These are phyloP conservation scores for Pseudonectria foliicola DNA, from an alignment of 2,329 filamentous ascomycete species.

Conservation along the genomic window DNA sequence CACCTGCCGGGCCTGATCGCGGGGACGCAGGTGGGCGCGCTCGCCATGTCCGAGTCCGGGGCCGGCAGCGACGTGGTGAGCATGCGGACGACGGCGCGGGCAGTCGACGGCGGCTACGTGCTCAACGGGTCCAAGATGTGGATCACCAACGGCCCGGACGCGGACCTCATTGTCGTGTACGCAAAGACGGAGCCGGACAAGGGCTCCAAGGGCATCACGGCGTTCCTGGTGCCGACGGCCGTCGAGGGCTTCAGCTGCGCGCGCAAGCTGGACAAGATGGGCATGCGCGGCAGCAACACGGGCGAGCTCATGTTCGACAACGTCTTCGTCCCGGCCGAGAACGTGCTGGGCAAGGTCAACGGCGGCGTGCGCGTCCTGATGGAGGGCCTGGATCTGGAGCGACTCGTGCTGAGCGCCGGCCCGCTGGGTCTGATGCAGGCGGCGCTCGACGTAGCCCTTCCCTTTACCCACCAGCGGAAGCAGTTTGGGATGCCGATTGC, in stretches of 20 bases:
- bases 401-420: slow-evolving; percentile 83
- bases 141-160: slow-evolving; percentile 97
- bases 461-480: slow-evolving; percentile 80
- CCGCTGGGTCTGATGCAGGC: slow-evolving; percentile 94
- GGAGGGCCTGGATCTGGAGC: slow-evolving; percentile 91
- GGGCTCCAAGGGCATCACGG: slow-evolving; percentile 86
- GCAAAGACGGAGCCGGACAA: slow-evolving; percentile 81
- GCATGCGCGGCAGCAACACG: slow-evolving; percentile 95
- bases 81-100: slow-evolving; percentile 81
- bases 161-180: slow-evolving; percentile 91
- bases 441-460: slow-evolving; percentile 74
- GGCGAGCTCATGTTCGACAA: slow-evolving; percentile 87
- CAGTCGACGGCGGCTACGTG: slow-evolving; percentile 76
- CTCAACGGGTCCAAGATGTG: slow-evolving; percentile 96
- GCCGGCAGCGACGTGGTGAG: slow-evolving; percentile 90
- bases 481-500: slow-evolving; percentile 86
- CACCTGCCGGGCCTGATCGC: slow-evolving; percentile 76
- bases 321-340: slow-evolving; percentile 79
- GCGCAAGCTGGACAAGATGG: slow-evolving; percentile 92
- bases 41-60: slow-evolving; percentile 92
- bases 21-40: slow-evolving; percentile 73
- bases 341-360: slow-evolving; percentile 74
- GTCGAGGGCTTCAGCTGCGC: slow-evolving; percentile 74
- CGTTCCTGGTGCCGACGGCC: slow-evolving; percentile 76
- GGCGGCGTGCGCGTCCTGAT: slow-evolving; percentile 85